Evolutionary conservation across 1,284 basidiomycete species (phyloP).

Genomic region (Ganoderma multipileum): DNA sequence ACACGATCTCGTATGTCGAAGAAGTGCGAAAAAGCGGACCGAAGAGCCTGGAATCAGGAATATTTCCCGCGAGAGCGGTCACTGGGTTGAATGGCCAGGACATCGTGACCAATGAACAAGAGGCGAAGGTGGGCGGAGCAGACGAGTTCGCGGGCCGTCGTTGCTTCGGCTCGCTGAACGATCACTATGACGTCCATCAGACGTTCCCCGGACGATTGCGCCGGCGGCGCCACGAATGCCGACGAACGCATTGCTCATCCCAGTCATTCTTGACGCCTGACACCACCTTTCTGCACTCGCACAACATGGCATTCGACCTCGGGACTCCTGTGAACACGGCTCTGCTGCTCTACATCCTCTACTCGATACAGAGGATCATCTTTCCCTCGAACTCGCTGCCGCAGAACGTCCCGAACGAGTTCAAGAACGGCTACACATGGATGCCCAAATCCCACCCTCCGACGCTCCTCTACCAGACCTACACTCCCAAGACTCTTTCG

Average conservation of each 20-base stretch:
- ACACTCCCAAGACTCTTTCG: constrained; percentile 76
- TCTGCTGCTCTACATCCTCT: constrained; percentile 79
- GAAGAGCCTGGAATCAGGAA: neutral
- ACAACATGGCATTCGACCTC: constrained; percentile 50
- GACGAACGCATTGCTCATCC: neutral
- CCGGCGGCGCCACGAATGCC: constrained; percentile 1
- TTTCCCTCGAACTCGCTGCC: constrained; percentile 65
- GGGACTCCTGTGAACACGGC: constrained; percentile 78
- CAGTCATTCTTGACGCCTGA: neutral
- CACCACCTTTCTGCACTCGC: neutral
- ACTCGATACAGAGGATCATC: constrained; percentile 76
- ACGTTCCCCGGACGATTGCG: constrained; percentile 9
- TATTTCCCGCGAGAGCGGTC: neutral
- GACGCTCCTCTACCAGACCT: constrained; percentile 77
- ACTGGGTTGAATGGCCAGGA: constrained; percentile 21
- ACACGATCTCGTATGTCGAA: neutral
- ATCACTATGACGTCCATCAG: constrained; percentile 14
- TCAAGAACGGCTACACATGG: constrained; percentile 87
- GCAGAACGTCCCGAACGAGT: constrained; percentile 65
- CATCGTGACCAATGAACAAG: constrained; percentile 21
- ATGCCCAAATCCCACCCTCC: constrained; percentile 82
- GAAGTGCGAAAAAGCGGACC: constrained; percentile 1
- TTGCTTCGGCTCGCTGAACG: constrained; percentile 10
- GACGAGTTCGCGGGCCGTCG: constrained; percentile 11
- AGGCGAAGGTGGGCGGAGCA: neutral